Evolutionary conservation across 192 early-diverging fungal genomes (phyloP), one percentile per base, ranked within the genome.

Genomic region (Coemansia sp.): DNA sequence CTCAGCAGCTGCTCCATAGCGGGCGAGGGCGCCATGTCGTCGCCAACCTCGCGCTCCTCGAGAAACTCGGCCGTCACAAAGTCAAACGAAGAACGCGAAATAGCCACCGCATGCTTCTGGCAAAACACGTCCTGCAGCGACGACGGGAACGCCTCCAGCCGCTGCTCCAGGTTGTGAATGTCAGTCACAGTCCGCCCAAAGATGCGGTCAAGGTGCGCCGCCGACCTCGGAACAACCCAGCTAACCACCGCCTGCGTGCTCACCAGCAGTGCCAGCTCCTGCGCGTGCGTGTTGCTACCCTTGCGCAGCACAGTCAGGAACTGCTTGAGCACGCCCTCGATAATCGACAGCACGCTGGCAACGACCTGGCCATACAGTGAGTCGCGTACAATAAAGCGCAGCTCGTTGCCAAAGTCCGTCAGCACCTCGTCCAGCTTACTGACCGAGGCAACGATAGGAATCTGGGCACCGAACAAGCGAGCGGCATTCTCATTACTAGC

Each of bases 81-180:
- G 65, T 77, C 72, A 57, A 82, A 85, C 6, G 68, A 48, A 3
- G 61, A 21, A 12, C 70, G 62, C 36, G 70, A 62, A n/a, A 76
- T 65, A 6, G 61, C 34, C 31, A 70, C 69, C 2, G 79, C 66
- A 25, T 82, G 75, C 37, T 75, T 74, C 42, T 85, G 83, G 57
- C 79, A 82, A 61, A 79, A 85, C 14, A 85, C 79, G 18, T 85
- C 83, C 62, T 85, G 83, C 33, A 85, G 60, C 12, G 78, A 76
- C 0, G 59, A 33, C 0, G 83, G 83, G 39, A 85, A 85, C 8
- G 76, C 75, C 36, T 85, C 79, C 11, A 85, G 70, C 1, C 83
- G 78, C 43, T 75, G 71, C 68, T 79, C 72, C 41, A 85, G 63
- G 64, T 79, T 85, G 66, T 82, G 76, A 55, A 85, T 82, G 34